These are phyloP conservation scores for Globisporangium mamillatum DNA, from an alignment of 352 stramenopile genomes.

Conservation along the genomic window DNA sequence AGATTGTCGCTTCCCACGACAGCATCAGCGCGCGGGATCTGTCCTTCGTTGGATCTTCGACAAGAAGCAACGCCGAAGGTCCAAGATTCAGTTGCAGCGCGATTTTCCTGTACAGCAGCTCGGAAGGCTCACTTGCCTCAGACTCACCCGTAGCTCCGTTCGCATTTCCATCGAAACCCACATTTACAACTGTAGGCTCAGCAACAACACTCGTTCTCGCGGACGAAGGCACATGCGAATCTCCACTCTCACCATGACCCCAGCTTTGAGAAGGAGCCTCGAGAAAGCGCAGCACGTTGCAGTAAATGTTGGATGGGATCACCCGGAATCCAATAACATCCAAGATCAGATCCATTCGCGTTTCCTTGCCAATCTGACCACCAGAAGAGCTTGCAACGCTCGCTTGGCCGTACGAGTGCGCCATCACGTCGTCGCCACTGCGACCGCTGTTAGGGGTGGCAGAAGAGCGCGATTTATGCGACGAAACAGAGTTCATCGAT, in stretches of 20 bases:
- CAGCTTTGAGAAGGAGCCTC: slow-evolving; percentile 30
- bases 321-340: slow-evolving; percentile 76
- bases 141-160: not conserved
- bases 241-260: slow-evolving; percentile 9
- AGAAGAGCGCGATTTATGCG: slow-evolving; percentile 11
- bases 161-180: not conserved
- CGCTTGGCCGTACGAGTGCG: slow-evolving; percentile 7
- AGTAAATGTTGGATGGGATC: slow-evolving; percentile 82
- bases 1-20: slow-evolving; percentile 73
- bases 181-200: not conserved
- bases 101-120: slow-evolving; percentile 43
- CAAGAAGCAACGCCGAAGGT: slow-evolving; percentile 62
- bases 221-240: not conserved
- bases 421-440: slow-evolving; percentile 11
- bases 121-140: slow-evolving; percentile 10
- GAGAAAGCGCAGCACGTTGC: slow-evolving; percentile 72
- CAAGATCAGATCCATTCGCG: slow-evolving; percentile 61
- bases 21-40: slow-evolving; percentile 76
- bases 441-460: slow-evolving; percentile 9
- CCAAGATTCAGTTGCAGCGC: slow-evolving; percentile 60
- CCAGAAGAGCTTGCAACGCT: slow-evolving; percentile 7
- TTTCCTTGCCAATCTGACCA: slow-evolving; percentile 25
- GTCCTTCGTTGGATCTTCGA: slow-evolving; percentile 67
- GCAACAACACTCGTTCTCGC: not conserved
- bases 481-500: slow-evolving; percentile 14